phyloP scores from a whole-genome alignment of 768 basidiomycete genomes.

The Paxillus involutus region DNA sequence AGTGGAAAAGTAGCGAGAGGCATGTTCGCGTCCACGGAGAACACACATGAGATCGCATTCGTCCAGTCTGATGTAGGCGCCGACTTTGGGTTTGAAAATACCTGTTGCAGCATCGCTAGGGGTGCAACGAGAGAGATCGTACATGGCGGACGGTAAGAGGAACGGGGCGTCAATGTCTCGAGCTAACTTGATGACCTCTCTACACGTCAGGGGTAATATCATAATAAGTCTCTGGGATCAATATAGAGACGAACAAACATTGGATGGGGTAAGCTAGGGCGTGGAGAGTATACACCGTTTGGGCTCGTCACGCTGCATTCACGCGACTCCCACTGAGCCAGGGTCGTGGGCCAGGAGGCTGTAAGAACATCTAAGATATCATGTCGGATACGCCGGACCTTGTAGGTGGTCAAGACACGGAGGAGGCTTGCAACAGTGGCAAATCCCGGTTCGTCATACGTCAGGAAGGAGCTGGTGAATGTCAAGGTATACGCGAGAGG shows the following conservation, averaged over 20 bases:
- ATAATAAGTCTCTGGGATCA: background rate
- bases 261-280: conserved; percentile 59
- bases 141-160: conserved; percentile 75
- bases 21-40: conserved; percentile 69
- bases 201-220: conserved; percentile 24
- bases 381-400: conserved; percentile 54
- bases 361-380: conserved; percentile 56
- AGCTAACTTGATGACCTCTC: conserved; percentile 67
- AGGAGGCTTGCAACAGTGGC: conserved; percentile 54
- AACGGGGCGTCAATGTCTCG: conserved; percentile 52
- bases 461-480: conserved; percentile 42
- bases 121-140: conserved; percentile 71
- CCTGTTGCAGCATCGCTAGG: conserved; percentile 63
- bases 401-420: conserved; percentile 63
- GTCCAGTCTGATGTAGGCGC: conserved; percentile 41
- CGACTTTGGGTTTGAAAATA: conserved; percentile 37
- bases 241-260: conserved; percentile 46
- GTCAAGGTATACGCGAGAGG: conserved; percentile 14
- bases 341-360: conserved; percentile 58
- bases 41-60: conserved; percentile 57
- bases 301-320: conserved; percentile 55
- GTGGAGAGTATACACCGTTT: conserved; percentile 56
- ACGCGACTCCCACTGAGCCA: conserved; percentile 64
- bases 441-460: conserved; percentile 52
- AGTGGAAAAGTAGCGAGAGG: conserved; percentile 72